phyloP scores from a whole-genome alignment of 2,329 filamentous ascomycete genomes.

The Monilinia polystroma region DNA sequence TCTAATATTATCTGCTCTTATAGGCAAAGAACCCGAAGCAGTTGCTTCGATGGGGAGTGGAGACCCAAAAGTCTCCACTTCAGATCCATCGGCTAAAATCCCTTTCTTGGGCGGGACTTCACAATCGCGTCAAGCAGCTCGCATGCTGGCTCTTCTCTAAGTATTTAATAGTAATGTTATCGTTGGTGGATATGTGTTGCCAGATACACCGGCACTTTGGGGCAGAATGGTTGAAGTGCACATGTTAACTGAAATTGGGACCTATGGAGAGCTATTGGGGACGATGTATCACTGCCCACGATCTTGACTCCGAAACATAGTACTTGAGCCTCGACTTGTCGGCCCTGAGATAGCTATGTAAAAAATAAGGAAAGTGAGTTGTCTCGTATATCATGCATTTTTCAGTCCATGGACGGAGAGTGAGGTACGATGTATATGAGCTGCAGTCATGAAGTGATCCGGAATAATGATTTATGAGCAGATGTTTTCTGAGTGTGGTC shows the following conservation, averaged over 20 bases:
- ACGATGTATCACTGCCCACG: constrained; percentile 27
- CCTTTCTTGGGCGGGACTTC: constrained; percentile 25
- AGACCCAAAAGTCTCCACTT: background rate
- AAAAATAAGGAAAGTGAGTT: constrained; percentile 27
- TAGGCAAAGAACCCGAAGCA: constrained; percentile 18
- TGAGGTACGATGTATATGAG: constrained; percentile 30
- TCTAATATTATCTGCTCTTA: constrained; percentile 17
- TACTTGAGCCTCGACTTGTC: constrained; percentile 24
- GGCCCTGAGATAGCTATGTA: no score
- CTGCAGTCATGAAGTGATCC: constrained; percentile 36
- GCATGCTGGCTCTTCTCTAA: constrained; percentile 40
- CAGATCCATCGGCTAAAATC: background rate
- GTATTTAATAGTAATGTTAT: constrained; percentile 35
- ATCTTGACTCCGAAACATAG: constrained; percentile 28
- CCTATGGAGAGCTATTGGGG: constrained; percentile 38
- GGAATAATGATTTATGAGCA: constrained; percentile 33
- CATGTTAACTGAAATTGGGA: constrained; percentile 39
- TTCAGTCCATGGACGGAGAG: constrained; percentile 13
- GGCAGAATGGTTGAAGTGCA: constrained; percentile 40
- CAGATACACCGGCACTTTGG: constrained; percentile 38
- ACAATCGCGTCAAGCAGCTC: constrained; percentile 33
- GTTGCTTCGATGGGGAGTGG: constrained; percentile 18
- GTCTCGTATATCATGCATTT: constrained; percentile 24
- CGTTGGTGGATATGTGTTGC: constrained; percentile 41
- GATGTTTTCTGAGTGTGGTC: constrained; percentile 40